Conservation (phyloP, 2,329 filamentous ascomycete genomes). For the Fusarium papillatum region DNA sequence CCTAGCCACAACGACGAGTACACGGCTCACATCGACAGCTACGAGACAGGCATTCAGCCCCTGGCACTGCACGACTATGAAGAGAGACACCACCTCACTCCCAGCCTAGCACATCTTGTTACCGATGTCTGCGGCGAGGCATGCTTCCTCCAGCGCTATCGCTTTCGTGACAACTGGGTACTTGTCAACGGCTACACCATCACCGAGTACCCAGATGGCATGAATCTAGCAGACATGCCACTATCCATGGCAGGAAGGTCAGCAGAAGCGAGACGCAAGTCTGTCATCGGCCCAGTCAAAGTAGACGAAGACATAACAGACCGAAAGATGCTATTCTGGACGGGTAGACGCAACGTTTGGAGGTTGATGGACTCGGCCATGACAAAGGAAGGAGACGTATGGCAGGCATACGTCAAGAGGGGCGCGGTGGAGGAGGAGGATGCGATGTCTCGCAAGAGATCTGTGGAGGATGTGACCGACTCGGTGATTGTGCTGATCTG, state of each 20-base stretch:
- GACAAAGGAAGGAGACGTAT: constrained; percentile 53
- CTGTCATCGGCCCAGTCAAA: constrained; percentile 47
- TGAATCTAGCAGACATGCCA: constrained; percentile 44
- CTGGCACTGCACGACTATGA: constrained; percentile 56
- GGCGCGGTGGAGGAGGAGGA: constrained; percentile 25
- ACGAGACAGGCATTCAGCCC: constrained; percentile 57
- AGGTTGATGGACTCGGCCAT: constrained; percentile 54
- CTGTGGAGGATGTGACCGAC: constrained; percentile 27
- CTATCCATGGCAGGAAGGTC: constrained; percentile 13
- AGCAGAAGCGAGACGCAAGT: constrained; percentile 15
- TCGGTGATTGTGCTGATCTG: constrained; percentile 46
- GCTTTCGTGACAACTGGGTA: constrained; percentile 61
- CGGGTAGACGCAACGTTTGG: constrained; percentile 55
- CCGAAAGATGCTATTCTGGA: constrained; percentile 51
- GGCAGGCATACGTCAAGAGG: constrained; percentile 61
- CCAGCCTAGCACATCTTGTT: constrained; percentile 57
- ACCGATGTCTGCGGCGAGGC: constrained; percentile 58
- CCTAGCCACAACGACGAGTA: constrained; percentile 51
- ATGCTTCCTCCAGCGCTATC: constrained; percentile 62
- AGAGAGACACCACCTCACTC: constrained; percentile 53
- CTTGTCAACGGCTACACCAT: constrained; percentile 62
- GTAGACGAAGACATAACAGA: constrained; percentile 48
- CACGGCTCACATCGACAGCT: constrained; percentile 45
- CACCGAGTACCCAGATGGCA: constrained; percentile 56
- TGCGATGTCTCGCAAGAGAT: constrained; percentile 33